These are phyloP conservation scores for Bipolaris victoriae DNA, from an alignment of 2,329 filamentous ascomycete genomes.

Conservation along the genomic window DNA sequence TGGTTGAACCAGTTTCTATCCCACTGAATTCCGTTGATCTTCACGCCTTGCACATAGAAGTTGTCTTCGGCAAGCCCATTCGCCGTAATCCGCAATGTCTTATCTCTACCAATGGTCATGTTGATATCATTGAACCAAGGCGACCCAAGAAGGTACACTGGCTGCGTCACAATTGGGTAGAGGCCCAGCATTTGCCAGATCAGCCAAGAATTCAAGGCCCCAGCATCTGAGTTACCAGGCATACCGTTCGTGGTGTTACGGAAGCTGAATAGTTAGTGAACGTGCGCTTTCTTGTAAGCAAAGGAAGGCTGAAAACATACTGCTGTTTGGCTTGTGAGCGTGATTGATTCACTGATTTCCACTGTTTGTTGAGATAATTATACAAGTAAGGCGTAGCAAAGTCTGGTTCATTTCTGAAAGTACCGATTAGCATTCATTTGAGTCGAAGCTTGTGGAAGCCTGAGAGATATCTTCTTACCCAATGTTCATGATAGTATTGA, in stretches of 20 bases:
- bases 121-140: conserved; percentile 57
- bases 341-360: conserved; percentile 46
- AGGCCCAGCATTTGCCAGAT: conserved; percentile 56
- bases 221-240: conserved; percentile 53
- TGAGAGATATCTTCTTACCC: conserved; percentile 29
- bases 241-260: conserved; percentile 42
- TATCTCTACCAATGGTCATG: conserved; percentile 61
- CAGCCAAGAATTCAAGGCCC: conserved; percentile 57
- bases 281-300: not conserved
- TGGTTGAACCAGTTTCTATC: conserved; percentile 68
- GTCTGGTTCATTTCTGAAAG: conserved; percentile 67
- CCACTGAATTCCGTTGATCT: conserved; percentile 68
- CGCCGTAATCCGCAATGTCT: conserved; percentile 60
- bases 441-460: not conserved
- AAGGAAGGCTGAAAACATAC: conserved; percentile 19
- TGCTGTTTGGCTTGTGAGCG: conserved; percentile 39
- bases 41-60: conserved; percentile 66
- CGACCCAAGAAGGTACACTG: conserved; percentile 66
- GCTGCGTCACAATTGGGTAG: conserved; percentile 66
- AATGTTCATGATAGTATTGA: conserved; percentile 58
- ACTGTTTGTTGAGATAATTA: conserved; percentile 49
- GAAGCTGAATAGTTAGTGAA: not conserved
- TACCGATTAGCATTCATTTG: not conserved
- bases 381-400: conserved; percentile 68
- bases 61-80: conserved; percentile 56